These are phyloP conservation scores for Rhodotorula toruloides DNA, from an alignment of 768 basidiomycete genomes.

Conservation along the genomic window DNA sequence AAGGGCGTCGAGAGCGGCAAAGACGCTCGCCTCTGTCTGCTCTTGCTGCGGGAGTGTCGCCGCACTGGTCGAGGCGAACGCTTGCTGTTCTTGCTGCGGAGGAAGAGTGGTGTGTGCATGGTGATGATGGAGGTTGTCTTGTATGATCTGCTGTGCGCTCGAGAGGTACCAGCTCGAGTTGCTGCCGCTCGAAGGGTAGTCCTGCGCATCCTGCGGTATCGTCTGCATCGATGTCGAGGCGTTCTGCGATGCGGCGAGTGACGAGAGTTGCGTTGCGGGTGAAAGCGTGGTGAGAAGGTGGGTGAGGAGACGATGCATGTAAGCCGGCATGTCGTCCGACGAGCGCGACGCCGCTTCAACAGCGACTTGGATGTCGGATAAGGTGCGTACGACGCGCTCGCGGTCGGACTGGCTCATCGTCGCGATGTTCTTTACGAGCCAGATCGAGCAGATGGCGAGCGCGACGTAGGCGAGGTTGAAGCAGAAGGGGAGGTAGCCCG, in stretches of 20 bases:
- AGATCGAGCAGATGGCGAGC: background rate
- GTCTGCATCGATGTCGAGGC: background rate
- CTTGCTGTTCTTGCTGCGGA: too few species aligned
- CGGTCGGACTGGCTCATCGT: background rate
- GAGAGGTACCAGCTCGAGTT: background rate
- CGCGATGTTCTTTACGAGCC: conserved; percentile 1
- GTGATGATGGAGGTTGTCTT: background rate
- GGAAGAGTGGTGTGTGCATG: too few species aligned
- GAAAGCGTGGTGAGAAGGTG: conserved; percentile 4
- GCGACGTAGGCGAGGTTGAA: conserved; percentile 1
- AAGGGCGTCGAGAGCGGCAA: background rate
- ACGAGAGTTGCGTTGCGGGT: background rate
- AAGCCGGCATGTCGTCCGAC: background rate
- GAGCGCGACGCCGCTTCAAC: background rate
- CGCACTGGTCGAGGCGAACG: background rate
- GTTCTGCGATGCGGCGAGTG: background rate
- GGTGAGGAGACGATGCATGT: background rate
- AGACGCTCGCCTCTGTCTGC: background rate
- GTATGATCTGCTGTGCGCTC: background rate
- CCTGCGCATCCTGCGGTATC: background rate
- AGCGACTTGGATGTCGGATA: background rate
- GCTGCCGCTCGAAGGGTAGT: too few species aligned
- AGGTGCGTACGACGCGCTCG: background rate
- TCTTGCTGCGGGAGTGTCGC: background rate
- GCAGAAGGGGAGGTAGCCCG: background rate